A percentile compares a stretch with the other conserved stretches of the same genome.
Evolutionary conservation across 106 monocot species (phyloP).

Genomic region (Cymbidium sinense): DNA sequence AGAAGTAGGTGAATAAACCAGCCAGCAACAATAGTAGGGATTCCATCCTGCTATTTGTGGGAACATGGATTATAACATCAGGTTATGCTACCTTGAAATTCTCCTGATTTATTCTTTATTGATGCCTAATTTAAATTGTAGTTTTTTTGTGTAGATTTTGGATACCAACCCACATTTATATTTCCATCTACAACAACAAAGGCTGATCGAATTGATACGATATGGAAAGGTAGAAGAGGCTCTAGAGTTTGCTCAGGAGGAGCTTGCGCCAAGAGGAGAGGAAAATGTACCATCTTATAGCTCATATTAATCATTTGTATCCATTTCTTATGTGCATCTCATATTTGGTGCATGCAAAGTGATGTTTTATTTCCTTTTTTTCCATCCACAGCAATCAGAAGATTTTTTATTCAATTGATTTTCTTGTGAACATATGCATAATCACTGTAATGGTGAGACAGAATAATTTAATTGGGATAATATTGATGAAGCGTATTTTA

Average conservation of each 20-base stretch:
- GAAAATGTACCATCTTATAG: conserved; percentile 62
- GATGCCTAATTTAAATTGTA: not conserved
- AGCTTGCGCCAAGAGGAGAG: conserved; percentile 90
- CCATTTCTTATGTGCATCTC: not conserved
- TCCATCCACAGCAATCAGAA: too few species aligned
- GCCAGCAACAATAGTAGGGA: too few species aligned
- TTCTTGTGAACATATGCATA: too few species aligned
- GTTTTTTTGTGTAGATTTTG: conserved; percentile 50
- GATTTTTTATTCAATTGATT: too few species aligned
- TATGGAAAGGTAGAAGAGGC: conserved; percentile 82
- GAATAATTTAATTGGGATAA: too few species aligned
- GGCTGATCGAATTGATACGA: conserved; percentile 88
- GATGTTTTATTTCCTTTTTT: not conserved
- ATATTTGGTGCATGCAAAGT: not conserved
- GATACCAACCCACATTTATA: conserved; percentile 91
- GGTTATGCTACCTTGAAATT: not conserved
- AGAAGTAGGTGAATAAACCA: too few species aligned
- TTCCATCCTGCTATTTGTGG: too few species aligned
- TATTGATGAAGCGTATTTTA: not conserved
- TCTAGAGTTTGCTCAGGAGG: conserved; percentile 94
- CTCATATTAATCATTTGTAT: not conserved
- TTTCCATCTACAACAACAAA: conserved; percentile 96
- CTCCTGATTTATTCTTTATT: not conserved
- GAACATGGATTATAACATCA: too few species aligned
- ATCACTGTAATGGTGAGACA: too few species aligned